Evolutionary conservation across 164 flowering plant genomes (phyloP), one percentile per base, ranked within the genome.

Genomic region (Chimonanthus praecox): DNA sequence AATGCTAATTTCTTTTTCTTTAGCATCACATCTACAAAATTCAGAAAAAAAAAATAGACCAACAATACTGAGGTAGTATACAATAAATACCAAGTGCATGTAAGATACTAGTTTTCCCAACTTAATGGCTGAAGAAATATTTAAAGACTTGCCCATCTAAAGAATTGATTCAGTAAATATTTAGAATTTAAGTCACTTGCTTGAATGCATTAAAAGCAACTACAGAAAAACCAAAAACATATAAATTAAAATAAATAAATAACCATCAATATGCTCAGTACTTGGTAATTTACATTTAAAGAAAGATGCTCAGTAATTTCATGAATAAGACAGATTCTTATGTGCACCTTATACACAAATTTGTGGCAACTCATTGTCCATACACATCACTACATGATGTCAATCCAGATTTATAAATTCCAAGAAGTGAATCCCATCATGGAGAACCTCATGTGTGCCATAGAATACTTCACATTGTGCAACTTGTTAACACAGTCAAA

Each of bases 1-100:
- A 70, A 86, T 83, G 63, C 72, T 54, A 47, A 89, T 80, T 72
- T 88, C 97, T 78, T 87, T 88, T 81, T 93, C 97, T 82, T 87
- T 92, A 51, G 87, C 89, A 75, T 92, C 97, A 85, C 88, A 88
- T n/a, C 99, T 96, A 44, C 18, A 13, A 72, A 10, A 21, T 67
- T 3, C 43, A 15, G 48, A 43, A 44, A 54, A 18, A 44, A 66
- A 10, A 72, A 50, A 49, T 61, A 33, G 49, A 16, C 50, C 72
- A 72, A 9, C 70, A 20, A 49, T 54, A 54, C 47, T 15, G 4
- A 68, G 13, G 44, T 44, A 7, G 45, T 5, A 6, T 13, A 9
- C n/a, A 65, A 65, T 60, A n/a, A 54, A 44, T 58, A 45, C 43
- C 44, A 33, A 67, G 33, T 13, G 51, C 54, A 68, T 51, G 47